Conservation (phyloP, 805 yeast genomes). For the Blastobotrys parvus region DNA sequence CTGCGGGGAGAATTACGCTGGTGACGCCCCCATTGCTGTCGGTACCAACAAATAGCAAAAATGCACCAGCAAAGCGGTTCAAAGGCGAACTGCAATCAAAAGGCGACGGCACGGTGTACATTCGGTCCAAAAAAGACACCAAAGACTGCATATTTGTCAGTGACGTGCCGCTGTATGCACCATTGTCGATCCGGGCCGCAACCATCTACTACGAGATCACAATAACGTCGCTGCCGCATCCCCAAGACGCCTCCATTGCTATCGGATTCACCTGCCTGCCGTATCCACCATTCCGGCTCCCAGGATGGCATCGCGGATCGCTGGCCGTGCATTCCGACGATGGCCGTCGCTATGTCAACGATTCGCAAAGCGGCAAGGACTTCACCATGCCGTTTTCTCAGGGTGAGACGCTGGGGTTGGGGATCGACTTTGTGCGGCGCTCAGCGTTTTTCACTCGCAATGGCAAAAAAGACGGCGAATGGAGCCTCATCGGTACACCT, state of each 20-base stretch:
- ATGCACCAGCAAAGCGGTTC: conserved; percentile 12
- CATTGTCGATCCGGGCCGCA: conserved; percentile 2
- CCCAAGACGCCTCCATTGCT: conserved; percentile 18
- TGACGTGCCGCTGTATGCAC: conserved; percentile 13
- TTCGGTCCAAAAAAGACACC: conserved; percentile 11
- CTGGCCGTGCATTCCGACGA: conserved; percentile 24
- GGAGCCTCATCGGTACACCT: conserved; percentile 15
- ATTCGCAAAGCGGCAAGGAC: conserved; percentile 17
- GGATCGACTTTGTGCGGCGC: conserved; percentile 17
- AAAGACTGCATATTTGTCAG: conserved; percentile 14
- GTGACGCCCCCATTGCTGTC: conserved; percentile 11
- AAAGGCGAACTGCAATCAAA: conserved; percentile 13
- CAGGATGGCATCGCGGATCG: conserved; percentile 26
- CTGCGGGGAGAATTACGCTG: conserved; percentile 1
- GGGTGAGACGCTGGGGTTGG: conserved; percentile 22
- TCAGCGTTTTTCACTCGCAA: conserved; percentile 16
- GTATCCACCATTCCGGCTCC: conserved; percentile 22
- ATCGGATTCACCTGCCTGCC: conserved; percentile 22
- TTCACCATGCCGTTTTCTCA: conserved; percentile 13
- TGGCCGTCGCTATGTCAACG: conserved; percentile 21
- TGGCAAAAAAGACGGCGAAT: conserved; percentile 18
- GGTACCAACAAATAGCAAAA: conserved; percentile 4
- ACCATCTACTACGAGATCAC: conserved; percentile 21
- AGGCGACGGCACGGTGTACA: conserved; percentile 12
- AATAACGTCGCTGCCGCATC: conserved; percentile 15